Evolutionary conservation across 106 monocot species (phyloP).

Genomic region (Dioscorea zingiberensis): DNA sequence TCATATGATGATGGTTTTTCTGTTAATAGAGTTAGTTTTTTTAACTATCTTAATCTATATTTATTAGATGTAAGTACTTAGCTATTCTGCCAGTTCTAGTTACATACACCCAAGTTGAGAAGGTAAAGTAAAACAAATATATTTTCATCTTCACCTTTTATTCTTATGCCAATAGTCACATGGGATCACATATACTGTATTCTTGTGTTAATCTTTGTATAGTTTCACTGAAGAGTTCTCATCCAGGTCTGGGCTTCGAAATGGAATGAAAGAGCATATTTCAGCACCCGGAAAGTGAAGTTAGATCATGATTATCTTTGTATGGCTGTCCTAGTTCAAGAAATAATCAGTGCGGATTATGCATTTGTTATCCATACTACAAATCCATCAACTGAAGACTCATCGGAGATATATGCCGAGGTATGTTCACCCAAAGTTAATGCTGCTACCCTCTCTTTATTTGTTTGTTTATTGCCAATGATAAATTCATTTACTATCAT

Average conservation of each 20-base stretch:
- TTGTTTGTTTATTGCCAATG: background rate
- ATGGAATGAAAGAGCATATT: conserved; percentile 98
- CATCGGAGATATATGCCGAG: conserved; percentile 96
- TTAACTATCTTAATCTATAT: background rate
- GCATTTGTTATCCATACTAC: conserved; percentile 97
- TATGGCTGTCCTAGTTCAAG: conserved; percentile 99
- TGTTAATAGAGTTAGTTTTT: background rate
- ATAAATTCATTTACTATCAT: background rate
- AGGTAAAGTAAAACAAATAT: no score
- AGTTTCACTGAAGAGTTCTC: background rate
- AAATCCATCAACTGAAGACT: conserved; percentile 81
- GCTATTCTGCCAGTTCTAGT: background rate
- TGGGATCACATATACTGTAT: no score
- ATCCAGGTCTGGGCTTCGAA: conserved; percentile 95
- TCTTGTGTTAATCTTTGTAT: no score
- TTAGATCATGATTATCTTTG: conserved; percentile 80
- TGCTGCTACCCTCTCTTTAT: background rate
- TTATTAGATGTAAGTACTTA: background rate
- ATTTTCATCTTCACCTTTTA: no score
- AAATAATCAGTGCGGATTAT: conserved; percentile 91
- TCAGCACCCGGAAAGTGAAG: conserved; percentile 89
- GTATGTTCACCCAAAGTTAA: conserved; percentile 17
- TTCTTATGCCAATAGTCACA: no score
- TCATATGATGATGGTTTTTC: background rate
- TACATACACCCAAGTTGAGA: no score